A percentile compares a stretch with the other conserved stretches of the same genome.
Conservation (phyloP, 2,329 filamentous ascomycete species). For the Lecanicillium sp. region DNA sequence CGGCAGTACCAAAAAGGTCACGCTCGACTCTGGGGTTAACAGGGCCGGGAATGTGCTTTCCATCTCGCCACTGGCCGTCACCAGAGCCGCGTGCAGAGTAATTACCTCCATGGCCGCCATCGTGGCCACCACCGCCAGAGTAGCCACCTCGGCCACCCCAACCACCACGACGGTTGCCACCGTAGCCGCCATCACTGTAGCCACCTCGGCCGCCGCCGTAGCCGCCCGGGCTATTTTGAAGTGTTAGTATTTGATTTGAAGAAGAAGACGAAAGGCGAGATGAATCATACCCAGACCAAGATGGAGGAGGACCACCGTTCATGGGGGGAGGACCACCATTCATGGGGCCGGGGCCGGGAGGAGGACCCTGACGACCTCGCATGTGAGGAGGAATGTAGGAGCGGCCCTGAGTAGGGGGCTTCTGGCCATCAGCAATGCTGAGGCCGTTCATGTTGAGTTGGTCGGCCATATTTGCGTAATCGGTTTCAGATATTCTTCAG, state of each 20-base stretch:
- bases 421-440: constrained; percentile 43
- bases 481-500: constrained; percentile 14
- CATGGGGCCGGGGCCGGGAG: constrained; percentile 12
- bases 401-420: constrained; percentile 30
- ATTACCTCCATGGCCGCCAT: constrained; percentile 37
- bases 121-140: constrained; percentile 25
- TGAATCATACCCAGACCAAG: constrained; percentile 43
- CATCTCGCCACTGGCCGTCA: constrained; percentile 92
- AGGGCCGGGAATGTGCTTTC: constrained; percentile 90
- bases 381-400: constrained; percentile 85
- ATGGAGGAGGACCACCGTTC: constrained; percentile 29
- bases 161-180: constrained; percentile 24
- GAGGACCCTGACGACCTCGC: constrained; percentile 45
- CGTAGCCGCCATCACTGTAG: constrained; percentile 22
- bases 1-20: constrained; percentile 84
- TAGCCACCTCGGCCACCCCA: constrained; percentile 27
- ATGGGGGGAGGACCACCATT: constrained; percentile 15
- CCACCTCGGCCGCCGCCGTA: constrained; percentile 26
- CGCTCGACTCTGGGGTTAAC: constrained; percentile 84
- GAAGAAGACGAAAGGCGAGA: background rate
- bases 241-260: constrained; percentile 12
- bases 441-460: constrained; percentile 77
- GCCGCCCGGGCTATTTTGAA: constrained; percentile 12
- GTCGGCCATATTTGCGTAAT: constrained; percentile 58
- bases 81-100: constrained; percentile 70